Evolutionary conservation across 2,329 filamentous ascomycete species (phyloP), one percentile per base, ranked within the genome.

Genomic region (Ophiocordyceps camponoti-floridani): DNA sequence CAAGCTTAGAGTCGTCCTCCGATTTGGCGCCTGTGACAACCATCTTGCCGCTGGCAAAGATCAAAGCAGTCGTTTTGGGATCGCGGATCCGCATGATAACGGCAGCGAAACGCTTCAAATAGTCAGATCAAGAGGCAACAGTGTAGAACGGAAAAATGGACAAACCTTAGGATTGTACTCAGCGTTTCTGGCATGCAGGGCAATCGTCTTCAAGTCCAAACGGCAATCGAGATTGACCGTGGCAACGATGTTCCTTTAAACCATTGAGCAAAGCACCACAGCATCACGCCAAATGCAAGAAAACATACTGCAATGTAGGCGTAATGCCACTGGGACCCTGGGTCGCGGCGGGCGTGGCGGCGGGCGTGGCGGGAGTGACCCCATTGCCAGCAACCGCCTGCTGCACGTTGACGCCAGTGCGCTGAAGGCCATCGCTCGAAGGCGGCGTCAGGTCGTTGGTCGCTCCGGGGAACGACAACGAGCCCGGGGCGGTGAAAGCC

Each of bases 51-150:
- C 84, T 93, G 47, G 91, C 91, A 57, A 98, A 98, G 71, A 98
- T 96, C 46, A 98, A 69, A 6, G 91, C 91, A 2, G 91, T 98
- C 4, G 91, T 98, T 73, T 98, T 98, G 48, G 91, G 91, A 58
- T 98, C 91, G 58, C 91, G 88, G 55, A 98, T 98, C 70, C 91
- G 87, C 91, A 98, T 96, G 65, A 98, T 96, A 52, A 96, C 89
- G 60, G 89, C 89, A 56, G 89, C 91, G 61, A 96, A 96, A 82
- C 89, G 89, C 87, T 94, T 54, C 49, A 42, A 38, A 41, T 23
- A 45, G 48, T 56, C 44, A 50, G 50, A 47, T 47, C 41, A 37
- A 35, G 30, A 14, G 18, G 14, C 18, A 23, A 27, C 45, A 41
- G 45, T 44, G 28, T 35, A 45, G 40, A 42, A 14, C 11, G 10